Percentiles rank a stretch among this genome's conserved stretches.
Conservation (phyloP, 2,329 filamentous ascomycete species). For the Aureobasidium sp. region DNA sequence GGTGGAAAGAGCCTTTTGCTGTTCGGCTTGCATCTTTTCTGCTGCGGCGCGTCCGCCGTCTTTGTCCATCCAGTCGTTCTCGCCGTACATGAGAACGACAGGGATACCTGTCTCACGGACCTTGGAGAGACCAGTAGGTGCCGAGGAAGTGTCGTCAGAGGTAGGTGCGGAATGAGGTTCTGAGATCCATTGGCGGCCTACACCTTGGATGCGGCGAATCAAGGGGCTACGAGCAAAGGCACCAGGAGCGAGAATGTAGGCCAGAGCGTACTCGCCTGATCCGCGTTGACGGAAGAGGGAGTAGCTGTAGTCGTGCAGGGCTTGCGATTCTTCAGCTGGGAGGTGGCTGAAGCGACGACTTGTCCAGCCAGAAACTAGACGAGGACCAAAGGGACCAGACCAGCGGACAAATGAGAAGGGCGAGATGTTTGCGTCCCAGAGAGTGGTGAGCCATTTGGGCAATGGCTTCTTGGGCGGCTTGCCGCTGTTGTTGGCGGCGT, state of each 20-base stretch:
- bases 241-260: conserved; percentile 87
- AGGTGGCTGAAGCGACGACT: conserved; percentile 86
- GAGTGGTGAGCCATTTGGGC: conserved; percentile 79
- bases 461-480: conserved; percentile 51
- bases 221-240: conserved; percentile 84
- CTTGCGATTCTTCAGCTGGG: conserved; percentile 67
- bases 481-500: conserved; percentile 24
- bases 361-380: conserved; percentile 91
- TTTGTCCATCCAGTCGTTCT: conserved; percentile 98
- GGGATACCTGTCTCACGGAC: conserved; percentile 62
- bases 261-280: conserved; percentile 86
- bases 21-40: conserved; percentile 66
- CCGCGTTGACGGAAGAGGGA: conserved; percentile 87
- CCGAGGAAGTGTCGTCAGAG: conserved; percentile 20
- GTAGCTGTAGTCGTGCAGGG: conserved; percentile 89
- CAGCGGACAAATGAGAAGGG: conserved; percentile 87
- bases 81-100: conserved; percentile 89
- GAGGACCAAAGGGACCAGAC: conserved; percentile 80
- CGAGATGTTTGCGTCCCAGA: conserved; percentile 96
- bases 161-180: conserved; percentile 23
- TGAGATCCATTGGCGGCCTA: conserved; percentile 61
- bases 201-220: conserved; percentile 75
- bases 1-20: conserved; percentile 49
- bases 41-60: conserved; percentile 72
- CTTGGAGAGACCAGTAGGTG: conserved; percentile 13